phyloP scores from a whole-genome alignment of 2,329 filamentous ascomycete genomes.

The Xylariaceae sp. region DNA sequence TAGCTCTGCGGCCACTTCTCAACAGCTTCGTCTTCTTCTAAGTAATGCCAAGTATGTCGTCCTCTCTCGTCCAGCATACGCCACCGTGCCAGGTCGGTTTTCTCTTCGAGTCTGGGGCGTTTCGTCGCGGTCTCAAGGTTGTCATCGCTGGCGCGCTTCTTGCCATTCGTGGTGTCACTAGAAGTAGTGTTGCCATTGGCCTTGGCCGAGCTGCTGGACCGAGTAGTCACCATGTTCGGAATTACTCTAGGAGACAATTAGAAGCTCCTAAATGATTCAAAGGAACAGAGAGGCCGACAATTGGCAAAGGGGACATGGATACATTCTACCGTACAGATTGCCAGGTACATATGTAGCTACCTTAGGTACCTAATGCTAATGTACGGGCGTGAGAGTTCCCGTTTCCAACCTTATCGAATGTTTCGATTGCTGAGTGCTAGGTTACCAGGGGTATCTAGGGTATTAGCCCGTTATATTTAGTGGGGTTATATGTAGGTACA shows the following conservation, averaged over 20 bases:
- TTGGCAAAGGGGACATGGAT: background rate
- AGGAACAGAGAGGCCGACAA: background rate
- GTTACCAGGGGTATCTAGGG: too few relatives aligned
- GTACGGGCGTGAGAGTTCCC: too few relatives aligned
- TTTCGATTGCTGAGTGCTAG: too few relatives aligned
- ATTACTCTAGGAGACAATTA: background rate
- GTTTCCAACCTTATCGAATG: too few relatives aligned
- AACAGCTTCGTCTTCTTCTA: slow-evolving; percentile 71
- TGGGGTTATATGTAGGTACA: background rate
- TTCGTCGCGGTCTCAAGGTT: slow-evolving; percentile 42
- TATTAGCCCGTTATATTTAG: too few relatives aligned
- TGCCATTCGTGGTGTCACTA: slow-evolving; percentile 25
- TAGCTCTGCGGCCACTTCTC: slow-evolving; percentile 81
- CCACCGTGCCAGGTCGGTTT: slow-evolving; percentile 84
- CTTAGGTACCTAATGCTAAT: too few relatives aligned
- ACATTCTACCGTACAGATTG: too few relatives aligned
- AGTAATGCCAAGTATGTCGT: slow-evolving; percentile 91
- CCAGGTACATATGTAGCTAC: too few relatives aligned
- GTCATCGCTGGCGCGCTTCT: slow-evolving; percentile 49
- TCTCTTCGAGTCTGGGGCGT: slow-evolving; percentile 52
- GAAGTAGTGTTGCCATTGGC: slow-evolving; percentile 26
- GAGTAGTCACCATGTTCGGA: slow-evolving; percentile 27
- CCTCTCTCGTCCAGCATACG: slow-evolving; percentile 80
- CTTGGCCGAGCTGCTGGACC: slow-evolving; percentile 14
- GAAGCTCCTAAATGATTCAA: background rate